phyloP scores from a whole-genome alignment of 805 yeast species.

The Candida koratica region DNA sequence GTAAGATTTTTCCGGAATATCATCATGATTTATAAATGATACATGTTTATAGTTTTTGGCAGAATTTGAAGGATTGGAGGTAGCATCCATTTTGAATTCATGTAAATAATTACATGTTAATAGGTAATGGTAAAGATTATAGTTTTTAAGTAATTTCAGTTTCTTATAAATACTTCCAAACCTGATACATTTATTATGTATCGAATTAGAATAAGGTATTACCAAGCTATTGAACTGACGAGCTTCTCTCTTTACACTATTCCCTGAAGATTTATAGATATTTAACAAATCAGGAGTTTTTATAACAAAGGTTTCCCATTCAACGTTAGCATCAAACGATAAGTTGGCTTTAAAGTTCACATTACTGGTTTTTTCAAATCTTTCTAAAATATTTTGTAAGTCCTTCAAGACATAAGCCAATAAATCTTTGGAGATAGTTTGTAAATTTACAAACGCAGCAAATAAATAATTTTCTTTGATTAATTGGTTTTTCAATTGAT shows the following conservation, averaged over 20 bases:
- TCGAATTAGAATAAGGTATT: conserved; percentile 33
- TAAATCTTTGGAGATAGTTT: conserved; percentile 38
- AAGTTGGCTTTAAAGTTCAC: conserved; percentile 22
- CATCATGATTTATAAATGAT: conserved; percentile 39
- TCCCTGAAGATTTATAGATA: conserved; percentile 26
- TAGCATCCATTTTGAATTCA: conserved; percentile 29
- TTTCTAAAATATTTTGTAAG: conserved; percentile 28
- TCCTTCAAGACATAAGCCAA: conserved; percentile 37
- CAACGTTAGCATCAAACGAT: conserved; percentile 22
- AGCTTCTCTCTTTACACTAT: conserved; percentile 39
- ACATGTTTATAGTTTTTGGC: conserved; percentile 36
- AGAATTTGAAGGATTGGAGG: conserved; percentile 16
- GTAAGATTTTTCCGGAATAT: conserved; percentile 38
- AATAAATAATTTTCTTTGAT: conserved; percentile 39
- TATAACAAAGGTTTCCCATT: conserved; percentile 38
- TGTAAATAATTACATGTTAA: conserved; percentile 43
- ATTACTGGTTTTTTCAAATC: conserved; percentile 27
- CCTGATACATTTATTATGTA: conserved; percentile 39
- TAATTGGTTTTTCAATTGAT: conserved; percentile 39
- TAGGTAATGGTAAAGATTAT: conserved; percentile 33
- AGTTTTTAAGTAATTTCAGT: conserved; percentile 38
- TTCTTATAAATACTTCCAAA: conserved; percentile 40
- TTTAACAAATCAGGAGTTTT: conserved; percentile 58
- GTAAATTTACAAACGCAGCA: conserved; percentile 41
- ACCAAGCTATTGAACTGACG: conserved; percentile 45